Percentiles rank a stretch among this genome's conserved stretches.
phyloP scores from a whole-genome alignment of 78 protist species.

The Corallochytrium limacisporum region DNA sequence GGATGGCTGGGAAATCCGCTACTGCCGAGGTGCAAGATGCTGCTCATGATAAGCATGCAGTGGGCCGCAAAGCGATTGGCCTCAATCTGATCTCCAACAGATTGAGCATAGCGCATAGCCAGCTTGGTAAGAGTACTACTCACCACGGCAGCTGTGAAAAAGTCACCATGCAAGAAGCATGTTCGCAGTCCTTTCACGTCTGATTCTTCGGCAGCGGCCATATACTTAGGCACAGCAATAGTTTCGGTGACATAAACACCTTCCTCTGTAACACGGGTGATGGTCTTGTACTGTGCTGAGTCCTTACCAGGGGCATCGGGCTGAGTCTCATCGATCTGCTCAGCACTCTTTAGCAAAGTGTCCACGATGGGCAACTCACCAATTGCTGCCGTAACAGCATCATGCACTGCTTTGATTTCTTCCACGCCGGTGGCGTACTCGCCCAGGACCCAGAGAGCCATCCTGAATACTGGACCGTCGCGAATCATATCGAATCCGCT shows the following conservation, averaged over 20 bases:
- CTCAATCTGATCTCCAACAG: background rate
- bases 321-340: slow-evolving; percentile 13
- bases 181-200: too few species aligned
- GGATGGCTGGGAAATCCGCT: background rate
- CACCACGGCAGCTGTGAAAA: slow-evolving; percentile 41
- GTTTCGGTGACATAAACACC: slow-evolving; percentile 45
- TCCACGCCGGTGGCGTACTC: background rate
- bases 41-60: slow-evolving; percentile 34
- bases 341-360: slow-evolving; percentile 3
- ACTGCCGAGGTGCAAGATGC: slow-evolving; percentile 40
- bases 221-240: background rate
- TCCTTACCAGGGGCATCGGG: too few species aligned
- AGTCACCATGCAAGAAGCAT: too few species aligned
- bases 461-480: slow-evolving; percentile 46
- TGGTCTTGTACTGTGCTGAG: too few species aligned
- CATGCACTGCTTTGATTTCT: slow-evolving; percentile 23
- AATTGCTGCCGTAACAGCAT: slow-evolving; percentile 5
- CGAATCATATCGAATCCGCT: slow-evolving; percentile 30
- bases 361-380: slow-evolving; percentile 17
- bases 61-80: slow-evolving; percentile 29
- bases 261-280: background rate
- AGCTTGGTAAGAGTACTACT: slow-evolving; percentile 57
- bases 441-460: slow-evolving; percentile 67
- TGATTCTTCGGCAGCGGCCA: too few species aligned
- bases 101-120: slow-evolving; percentile 7